A percentile compares a stretch with the other conserved stretches of the same genome.
Conservation (phyloP, 148 eudicot genomes). For the Camellia japonica region DNA sequence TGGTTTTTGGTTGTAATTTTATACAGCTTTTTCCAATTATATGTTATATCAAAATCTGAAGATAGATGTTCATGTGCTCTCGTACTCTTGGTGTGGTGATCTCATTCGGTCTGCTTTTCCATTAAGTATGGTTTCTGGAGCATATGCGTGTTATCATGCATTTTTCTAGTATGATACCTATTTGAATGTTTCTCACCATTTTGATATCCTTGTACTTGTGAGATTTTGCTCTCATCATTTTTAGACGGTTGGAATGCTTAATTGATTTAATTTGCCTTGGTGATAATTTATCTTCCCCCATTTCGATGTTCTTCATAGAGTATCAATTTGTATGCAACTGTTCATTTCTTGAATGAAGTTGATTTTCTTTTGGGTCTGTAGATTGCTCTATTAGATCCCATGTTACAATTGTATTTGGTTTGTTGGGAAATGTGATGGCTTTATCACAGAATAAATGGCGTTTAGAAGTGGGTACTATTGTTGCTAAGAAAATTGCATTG, state of each 20-base stretch:
- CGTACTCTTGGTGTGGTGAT: conserved; percentile 97
- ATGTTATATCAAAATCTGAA: conserved; percentile 65
- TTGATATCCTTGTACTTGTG: neutral
- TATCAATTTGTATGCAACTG: too few species aligned
- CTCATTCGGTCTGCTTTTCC: conserved; percentile 78
- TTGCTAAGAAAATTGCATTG: too few species aligned
- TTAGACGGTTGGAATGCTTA: neutral
- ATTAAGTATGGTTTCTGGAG: conserved; percentile 45
- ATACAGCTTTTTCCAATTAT: too few species aligned
- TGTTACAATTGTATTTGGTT: too few species aligned
- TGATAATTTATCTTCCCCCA: neutral
- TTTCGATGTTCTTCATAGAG: too few species aligned
- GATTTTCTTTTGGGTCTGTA: too few species aligned
- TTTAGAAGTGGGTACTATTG: too few species aligned
- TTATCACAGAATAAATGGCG: too few species aligned
- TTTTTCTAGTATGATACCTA: neutral
- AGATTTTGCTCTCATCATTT: neutral
- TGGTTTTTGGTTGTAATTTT: too few species aligned
- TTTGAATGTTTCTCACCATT: neutral
- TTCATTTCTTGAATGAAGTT: too few species aligned
- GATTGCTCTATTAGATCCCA: too few species aligned
- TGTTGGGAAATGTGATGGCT: too few species aligned
- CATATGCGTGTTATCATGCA: neutral
- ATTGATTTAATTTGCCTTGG: neutral
- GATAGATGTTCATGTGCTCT: conserved; percentile 73